A percentile compares a stretch with the other conserved stretches of the same genome.
phyloP scores from a whole-genome alignment of 1,284 basidiomycete genomes.

The Malassezia furfur region DNA sequence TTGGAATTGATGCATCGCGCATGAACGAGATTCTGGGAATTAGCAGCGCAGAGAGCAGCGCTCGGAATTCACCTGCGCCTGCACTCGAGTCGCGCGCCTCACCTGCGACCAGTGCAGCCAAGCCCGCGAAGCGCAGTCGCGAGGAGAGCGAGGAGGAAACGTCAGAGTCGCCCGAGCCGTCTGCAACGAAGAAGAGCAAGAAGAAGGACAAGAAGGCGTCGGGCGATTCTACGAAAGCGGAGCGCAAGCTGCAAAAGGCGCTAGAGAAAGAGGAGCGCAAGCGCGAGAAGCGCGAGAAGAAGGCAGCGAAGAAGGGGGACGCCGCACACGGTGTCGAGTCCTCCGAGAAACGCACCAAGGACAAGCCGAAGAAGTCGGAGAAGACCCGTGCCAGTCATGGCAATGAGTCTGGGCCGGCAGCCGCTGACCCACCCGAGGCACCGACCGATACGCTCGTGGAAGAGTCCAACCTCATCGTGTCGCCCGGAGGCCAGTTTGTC shows the following conservation, averaged over 20 bases:
- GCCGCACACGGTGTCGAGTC: too few relatives aligned
- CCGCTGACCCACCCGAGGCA: too few relatives aligned
- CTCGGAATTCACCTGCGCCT: neutral
- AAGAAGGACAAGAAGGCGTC: constrained; percentile 10
- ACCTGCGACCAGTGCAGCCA: neutral
- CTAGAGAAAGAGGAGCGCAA: constrained; percentile 6
- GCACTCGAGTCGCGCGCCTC: neutral
- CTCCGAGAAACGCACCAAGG: too few relatives aligned
- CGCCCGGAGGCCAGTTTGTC: constrained; percentile 24
- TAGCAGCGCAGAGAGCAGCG: neutral
- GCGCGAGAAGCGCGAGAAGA: neutral
- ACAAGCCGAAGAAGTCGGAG: constrained; percentile 1
- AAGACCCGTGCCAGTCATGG: constrained; percentile 2
- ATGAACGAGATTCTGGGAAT: constrained; percentile 46
- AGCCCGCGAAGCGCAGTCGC: neutral
- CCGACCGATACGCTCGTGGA: too few relatives aligned
- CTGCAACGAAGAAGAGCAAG: neutral
- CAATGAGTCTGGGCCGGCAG: neutral
- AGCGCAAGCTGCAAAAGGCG: constrained; percentile 10
- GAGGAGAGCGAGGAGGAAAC: neutral
- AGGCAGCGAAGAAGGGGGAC: neutral
- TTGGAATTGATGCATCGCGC: constrained; percentile 26
- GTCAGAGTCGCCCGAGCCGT: neutral
- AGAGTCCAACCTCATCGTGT: constrained; percentile 19
- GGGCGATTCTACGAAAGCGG: too few relatives aligned